Evolutionary conservation across 2,329 filamentous ascomycete genomes (phyloP), one percentile per base, ranked within the genome.

Genomic region (Phyllosticta citribraziliensis): DNA sequence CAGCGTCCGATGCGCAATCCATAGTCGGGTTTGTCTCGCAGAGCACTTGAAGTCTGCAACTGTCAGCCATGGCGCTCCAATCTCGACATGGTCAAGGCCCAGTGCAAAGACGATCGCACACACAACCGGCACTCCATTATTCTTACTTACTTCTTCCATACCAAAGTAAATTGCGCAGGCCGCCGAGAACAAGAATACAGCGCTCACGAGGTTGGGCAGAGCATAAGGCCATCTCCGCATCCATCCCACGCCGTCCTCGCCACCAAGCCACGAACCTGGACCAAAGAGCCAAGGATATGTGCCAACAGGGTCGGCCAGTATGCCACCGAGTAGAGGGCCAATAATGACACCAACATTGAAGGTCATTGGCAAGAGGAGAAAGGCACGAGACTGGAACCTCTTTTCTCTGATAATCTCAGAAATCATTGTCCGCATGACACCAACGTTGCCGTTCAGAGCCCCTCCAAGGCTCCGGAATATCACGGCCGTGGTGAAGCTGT

Each of bases 351-450:
- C 78, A 56, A 80, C 72, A 66, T 89, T 89, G 73, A 88, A 87
- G 56, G 85, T 87, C 81, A 91, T 87, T 0, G 83, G 82, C 60
- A 86, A 65, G 9, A 86, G 73, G 40, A 86, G 68, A 63, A 86
- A 86, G 0, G 83, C 83, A 57, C 82, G 74, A 25, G 73, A 75
- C 63, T 79, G 77, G 60, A 72, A 87, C 77, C 82, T 87, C 72
- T 87, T 88, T 73, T 89, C 87, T 56, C 80, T 78, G 47, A 90
- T 83, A 35, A 88, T 86, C 72, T 91, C 88, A 1, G 82, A 82
- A 54, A 89, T 87, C 82, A 89, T 87, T 0, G 86, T 89, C 63
- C 87, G 77, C 84, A 90, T 87, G 2, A 90, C 86, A 0, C 87
- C 87, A 1, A 89, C 81, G 68, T 89, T 91, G 1, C 87, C 88